Base-by-base conservation (phyloP, 768 basidiomycete species). In the Solioccasus polychromus region DNA sequence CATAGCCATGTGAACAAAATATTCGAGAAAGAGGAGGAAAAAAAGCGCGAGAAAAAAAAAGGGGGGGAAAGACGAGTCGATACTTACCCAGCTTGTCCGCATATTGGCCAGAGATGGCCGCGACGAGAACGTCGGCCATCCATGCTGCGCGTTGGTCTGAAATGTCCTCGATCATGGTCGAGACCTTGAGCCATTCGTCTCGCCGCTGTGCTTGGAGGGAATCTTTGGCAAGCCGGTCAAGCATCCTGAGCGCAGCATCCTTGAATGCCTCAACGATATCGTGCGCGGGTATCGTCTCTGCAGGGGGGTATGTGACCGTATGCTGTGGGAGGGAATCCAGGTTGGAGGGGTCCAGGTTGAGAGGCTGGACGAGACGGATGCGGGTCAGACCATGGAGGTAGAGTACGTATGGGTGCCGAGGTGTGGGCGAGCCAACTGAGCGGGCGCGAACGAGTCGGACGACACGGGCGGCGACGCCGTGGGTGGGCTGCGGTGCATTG, bases 71-170 rank as follows among this genome's bases (percentile, higher is more conserved):
- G 31, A 20, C 23, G 32, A 25, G 5, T 35, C 24, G 10, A 8
- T n/a, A 71, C 78, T 54, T 54, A 85, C 88, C 79, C 14, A 90
- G 73, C 62, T 82, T 86, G 62, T 91, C 88, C 3, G 67, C 68
- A 51, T 85, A 85, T 42, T 85, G 85, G 3, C 74, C 76, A 41
- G 79, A 77, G 26, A 63, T 51, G 19, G 66, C 61, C 9, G 83
- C 75, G 14, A 89, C 74, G 26, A 91, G 73, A 11, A 88, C 79
- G 56, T 91, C 88, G 0, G 86, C 85, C 75, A 89, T 81, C 79
- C 83, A 86, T 4, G 80, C 76, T 0, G 82, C 78, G 23, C 80
- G 70, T 8, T 77, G 73, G 52, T 78, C 75, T 0, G 82, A 75
- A 14, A 83, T 74, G 29, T 91, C 85, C 48, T 89, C 86, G 9